Base-by-base conservation (phyloP, 2,329 filamentous ascomycete species). In the Hymenoscyphus fructigenus region DNA sequence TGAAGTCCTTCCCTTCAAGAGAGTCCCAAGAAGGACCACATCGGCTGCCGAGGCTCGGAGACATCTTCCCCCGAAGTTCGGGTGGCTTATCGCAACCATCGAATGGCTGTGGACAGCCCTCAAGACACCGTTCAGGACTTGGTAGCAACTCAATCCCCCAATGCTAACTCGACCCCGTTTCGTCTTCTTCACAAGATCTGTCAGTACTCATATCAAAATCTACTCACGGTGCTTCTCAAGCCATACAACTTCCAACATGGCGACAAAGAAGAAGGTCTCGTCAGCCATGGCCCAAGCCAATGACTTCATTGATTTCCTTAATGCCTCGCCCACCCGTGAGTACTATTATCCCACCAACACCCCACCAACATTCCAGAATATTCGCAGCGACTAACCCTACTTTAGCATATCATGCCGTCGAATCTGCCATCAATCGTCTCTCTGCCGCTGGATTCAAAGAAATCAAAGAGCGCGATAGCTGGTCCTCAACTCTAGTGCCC, bases 301-400 rank as follows among this genome's bases (percentile, higher is more conserved):
- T 57, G 92, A 96, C 82, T 97, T 97, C 78, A 80, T 97, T 75
- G 90, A 92, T 79, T 97, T 97, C 80, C 89, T 97, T 77, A 96
- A 97, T 79, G 91, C 89, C 68, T 97, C 93, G 65, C 95, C 95
- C 14, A 96, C 93, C 61, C 94, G 93, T 97, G 84, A 72, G 87
- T 78, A 59, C 56, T 61, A 61, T 53, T 63, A 55, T 61, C 47
- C 41, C 26, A 60, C 29, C 71, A 60, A 7, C 53, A 36, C n/a
- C 58, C 61, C 58, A 14, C 71, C 76, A 44, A 67, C 55, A 1
- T 62, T 7, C 15, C 36, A 17, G 28, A 28, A 17, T 38, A 12
- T 12, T 36, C 14, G n/a, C 29, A 53, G 34, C 53, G 5, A 28
- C 38, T 58, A 17, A 59, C 10, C 64, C 61, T 3, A n/a, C 34